Evolutionary conservation across 495 filamentous ascomycete species (phyloP).

Genomic region (Aspergillus panamensis): DNA sequence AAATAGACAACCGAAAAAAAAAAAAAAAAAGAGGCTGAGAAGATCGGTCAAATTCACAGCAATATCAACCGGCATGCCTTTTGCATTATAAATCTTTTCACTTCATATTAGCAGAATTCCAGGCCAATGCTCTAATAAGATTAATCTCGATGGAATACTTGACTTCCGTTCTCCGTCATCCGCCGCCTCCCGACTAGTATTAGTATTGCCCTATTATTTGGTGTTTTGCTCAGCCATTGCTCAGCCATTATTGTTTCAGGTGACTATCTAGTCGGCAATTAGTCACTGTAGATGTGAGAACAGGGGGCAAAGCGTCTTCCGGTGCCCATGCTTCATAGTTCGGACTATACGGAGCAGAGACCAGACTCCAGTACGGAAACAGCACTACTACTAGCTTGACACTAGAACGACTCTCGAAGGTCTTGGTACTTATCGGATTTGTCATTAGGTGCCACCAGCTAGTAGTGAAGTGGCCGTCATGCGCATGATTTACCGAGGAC

Average conservation of each 20-base stretch:
- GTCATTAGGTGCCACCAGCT: constrained; percentile 5
- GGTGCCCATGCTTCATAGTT: too few species aligned
- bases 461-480: not conserved
- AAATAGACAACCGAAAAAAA: not conserved
- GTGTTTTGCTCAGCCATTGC: not conserved
- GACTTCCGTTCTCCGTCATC: not conserved
- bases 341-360: too few species aligned
- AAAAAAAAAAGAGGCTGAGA: not conserved
- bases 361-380: too few species aligned
- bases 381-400: not conserved
- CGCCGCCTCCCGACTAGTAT: not conserved
- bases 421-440: constrained; percentile 8
- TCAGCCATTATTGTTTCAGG: not conserved
- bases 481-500: not conserved
- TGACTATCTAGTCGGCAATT: not conserved
- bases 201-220: not conserved
- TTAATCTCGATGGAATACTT: not conserved
- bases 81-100: too few species aligned
- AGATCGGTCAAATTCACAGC: not conserved
- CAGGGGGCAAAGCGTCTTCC: not conserved
- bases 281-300: not conserved
- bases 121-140: too few species aligned
- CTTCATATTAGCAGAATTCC: too few species aligned
- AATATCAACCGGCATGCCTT: not conserved
- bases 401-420: not conserved